Conservation (phyloP, 768 basidiomycete species). For the Kwoniella bestiolae region DNA sequence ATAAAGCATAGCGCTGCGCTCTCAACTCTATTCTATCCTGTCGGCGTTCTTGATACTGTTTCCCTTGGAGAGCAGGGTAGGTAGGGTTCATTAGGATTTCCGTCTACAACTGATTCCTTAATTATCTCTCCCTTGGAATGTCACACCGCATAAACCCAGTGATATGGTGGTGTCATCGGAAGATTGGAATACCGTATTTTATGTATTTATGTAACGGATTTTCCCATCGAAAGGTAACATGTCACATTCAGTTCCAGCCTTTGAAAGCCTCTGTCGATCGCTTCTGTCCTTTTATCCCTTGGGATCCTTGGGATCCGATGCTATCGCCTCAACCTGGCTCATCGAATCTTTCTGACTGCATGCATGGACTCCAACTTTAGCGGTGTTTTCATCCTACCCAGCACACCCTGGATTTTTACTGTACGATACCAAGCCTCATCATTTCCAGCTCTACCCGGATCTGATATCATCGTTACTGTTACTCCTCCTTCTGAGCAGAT, state of each 20-base stretch:
- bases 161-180: neutral
- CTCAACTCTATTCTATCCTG: neutral
- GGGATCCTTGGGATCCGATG: too few species aligned
- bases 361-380: neutral
- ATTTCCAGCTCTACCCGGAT: neutral
- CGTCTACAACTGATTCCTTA: neutral
- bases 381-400: neutral
- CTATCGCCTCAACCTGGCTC: too few species aligned
- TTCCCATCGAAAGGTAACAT: slow-evolving; percentile 6
- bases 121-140: slow-evolving; percentile 17
- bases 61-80: neutral
- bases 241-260: slow-evolving; percentile 9
- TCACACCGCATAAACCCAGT: slow-evolving; percentile 22
- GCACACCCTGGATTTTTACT: neutral
- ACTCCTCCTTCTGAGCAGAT: neutral
- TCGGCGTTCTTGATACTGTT: neutral
- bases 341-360: neutral
- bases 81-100: neutral
- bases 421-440: neutral
- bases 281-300: neutral
- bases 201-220: neutral
- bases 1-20: too few species aligned
- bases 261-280: slow-evolving; percentile 16
- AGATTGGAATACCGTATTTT: neutral
- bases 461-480: neutral